Evolutionary conservation across 1,284 basidiomycete genomes (phyloP).

Genomic region (Leccinum subrobustum): DNA sequence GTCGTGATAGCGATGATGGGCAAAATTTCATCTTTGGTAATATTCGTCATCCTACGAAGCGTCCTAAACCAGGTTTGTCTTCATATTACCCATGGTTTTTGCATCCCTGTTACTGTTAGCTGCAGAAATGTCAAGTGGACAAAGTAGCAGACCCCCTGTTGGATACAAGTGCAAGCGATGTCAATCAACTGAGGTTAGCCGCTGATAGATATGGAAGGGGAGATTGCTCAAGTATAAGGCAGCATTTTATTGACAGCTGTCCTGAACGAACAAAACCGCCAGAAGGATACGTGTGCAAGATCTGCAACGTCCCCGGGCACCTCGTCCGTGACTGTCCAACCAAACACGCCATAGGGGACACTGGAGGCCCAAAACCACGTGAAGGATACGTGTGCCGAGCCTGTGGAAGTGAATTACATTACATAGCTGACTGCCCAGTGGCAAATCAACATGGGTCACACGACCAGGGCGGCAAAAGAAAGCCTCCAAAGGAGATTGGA

Average conservation of each 20-base stretch:
- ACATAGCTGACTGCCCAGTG: slow-evolving; percentile 83
- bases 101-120: background rate
- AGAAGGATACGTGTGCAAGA: slow-evolving; percentile 83
- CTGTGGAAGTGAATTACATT: slow-evolving; percentile 82
- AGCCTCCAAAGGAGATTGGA: slow-evolving; percentile 74
- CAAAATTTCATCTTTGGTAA: slow-evolving; percentile 73
- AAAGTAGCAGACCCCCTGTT: slow-evolving; percentile 57
- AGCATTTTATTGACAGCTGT: slow-evolving; percentile 80
- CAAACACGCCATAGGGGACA: slow-evolving; percentile 70
- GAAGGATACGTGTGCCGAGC: slow-evolving; percentile 86
- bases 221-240: slow-evolving; percentile 7
- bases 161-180: slow-evolving; percentile 80
- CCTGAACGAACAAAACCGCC: slow-evolving; percentile 73
- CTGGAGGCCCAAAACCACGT: slow-evolving; percentile 75
- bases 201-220: background rate
- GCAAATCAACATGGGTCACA: slow-evolving; percentile 44
- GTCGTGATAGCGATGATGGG: slow-evolving; percentile 43
- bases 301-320: slow-evolving; percentile 80
- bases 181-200: slow-evolving; percentile 65
- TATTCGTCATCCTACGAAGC: slow-evolving; percentile 54
- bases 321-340: slow-evolving; percentile 86
- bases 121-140: slow-evolving; percentile 33
- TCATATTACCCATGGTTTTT: background rate
- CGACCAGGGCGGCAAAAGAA: slow-evolving; percentile 46
- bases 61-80: slow-evolving; percentile 49